These are phyloP conservation scores for Friedmanniomyces simplex DNA, from an alignment of 495 filamentous ascomycete species.

Conservation along the genomic window DNA sequence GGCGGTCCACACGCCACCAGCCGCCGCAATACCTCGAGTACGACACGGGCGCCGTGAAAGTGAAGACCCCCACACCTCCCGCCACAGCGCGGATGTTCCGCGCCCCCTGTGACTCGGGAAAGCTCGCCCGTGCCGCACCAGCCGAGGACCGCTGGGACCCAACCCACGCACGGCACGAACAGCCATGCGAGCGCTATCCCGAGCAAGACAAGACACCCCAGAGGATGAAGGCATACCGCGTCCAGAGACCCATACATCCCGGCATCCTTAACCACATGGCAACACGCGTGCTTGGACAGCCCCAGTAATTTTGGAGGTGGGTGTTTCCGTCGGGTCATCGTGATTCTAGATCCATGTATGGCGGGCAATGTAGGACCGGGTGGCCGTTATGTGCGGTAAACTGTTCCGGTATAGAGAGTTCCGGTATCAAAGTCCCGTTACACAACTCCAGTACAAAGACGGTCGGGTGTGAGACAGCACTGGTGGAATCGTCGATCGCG, in stretches of 20 bases:
- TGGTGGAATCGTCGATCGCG: no score
- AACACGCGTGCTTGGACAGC: conserved; percentile 46
- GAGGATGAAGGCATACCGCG: conserved; percentile 52
- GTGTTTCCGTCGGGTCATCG: conserved; percentile 27
- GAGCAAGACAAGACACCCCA: conserved; percentile 46
- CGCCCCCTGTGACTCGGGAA: conserved; percentile 32
- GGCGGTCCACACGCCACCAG: conserved; percentile 16
- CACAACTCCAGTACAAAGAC: no score
- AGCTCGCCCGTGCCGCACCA: conserved; percentile 44
- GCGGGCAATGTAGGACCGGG: background rate
- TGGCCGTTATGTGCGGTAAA: background rate
- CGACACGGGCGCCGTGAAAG: conserved; percentile 48
- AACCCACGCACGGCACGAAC: conserved; percentile 32
- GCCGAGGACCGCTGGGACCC: conserved; percentile 33
- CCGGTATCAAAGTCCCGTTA: background rate
- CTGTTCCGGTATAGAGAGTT: background rate
- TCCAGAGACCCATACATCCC: conserved; percentile 57
- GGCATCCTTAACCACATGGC: conserved; percentile 48
- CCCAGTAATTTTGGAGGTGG: conserved; percentile 47
- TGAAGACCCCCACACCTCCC: conserved; percentile 51
- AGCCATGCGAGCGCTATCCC: conserved; percentile 43
- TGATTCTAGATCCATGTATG: conserved; percentile 32
- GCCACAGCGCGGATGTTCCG: conserved; percentile 51
- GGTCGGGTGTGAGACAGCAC: conserved; percentile 14
- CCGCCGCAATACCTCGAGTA: conserved; percentile 34